phyloP scores from a whole-genome alignment of 1,284 basidiomycete species.

The Mixia osmundae region DNA sequence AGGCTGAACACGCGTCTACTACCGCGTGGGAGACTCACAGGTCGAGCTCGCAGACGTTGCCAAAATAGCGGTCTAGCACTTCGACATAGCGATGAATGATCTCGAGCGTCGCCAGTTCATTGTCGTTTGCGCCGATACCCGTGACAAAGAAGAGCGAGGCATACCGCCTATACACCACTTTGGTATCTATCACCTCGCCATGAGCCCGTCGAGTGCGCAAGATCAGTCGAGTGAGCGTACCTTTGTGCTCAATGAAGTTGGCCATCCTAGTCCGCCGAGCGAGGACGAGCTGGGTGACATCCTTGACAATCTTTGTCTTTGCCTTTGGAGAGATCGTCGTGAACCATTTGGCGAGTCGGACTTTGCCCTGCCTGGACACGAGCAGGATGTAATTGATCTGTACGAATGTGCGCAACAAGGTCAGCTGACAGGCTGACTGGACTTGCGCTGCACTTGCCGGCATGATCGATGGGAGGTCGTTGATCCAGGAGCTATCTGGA shows the following conservation, averaged over 20 bases:
- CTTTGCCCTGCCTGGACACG: slow-evolving; percentile 89
- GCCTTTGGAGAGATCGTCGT: slow-evolving; percentile 78
- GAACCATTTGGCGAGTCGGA: slow-evolving; percentile 97
- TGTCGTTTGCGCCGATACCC: slow-evolving; percentile 71
- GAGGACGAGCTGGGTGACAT: slow-evolving; percentile 93
- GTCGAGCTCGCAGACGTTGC: slow-evolving; percentile 92
- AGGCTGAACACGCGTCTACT: slow-evolving; percentile 5
- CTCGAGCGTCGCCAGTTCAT: slow-evolving; percentile 77
- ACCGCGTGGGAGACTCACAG: slow-evolving; percentile 31
- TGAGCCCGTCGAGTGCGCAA: neutral
- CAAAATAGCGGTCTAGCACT: slow-evolving; percentile 96
- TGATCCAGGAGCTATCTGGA: too few species aligned
- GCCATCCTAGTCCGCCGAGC: slow-evolving; percentile 94
- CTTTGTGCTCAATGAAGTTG: slow-evolving; percentile 98
- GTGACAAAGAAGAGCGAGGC: slow-evolving; percentile 96
- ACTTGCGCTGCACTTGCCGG: too few species aligned
- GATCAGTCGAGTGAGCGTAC: slow-evolving; percentile 29
- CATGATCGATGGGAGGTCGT: too few species aligned
- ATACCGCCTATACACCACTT: slow-evolving; percentile 93
- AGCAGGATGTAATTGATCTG: slow-evolving; percentile 49
- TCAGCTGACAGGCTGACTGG: too few species aligned
- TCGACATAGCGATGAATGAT: slow-evolving; percentile 98
- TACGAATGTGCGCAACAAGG: too few species aligned
- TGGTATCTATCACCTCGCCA: slow-evolving; percentile 22
- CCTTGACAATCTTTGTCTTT: slow-evolving; percentile 97